These are phyloP conservation scores for Cerrena zonata DNA, from an alignment of 1,284 basidiomycete species.

Conservation along the genomic window DNA sequence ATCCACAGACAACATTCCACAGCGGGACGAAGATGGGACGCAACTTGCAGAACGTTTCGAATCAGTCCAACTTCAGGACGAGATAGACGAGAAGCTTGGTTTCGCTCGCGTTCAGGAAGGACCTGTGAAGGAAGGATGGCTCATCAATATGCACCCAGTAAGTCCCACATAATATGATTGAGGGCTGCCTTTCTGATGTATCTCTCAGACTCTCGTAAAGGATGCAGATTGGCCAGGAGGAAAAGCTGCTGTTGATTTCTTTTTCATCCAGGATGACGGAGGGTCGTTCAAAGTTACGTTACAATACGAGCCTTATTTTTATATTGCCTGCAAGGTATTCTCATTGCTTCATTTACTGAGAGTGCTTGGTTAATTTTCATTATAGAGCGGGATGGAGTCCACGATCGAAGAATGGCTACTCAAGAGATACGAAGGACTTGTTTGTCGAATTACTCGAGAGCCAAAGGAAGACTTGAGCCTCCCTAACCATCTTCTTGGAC, in stretches of 20 bases:
- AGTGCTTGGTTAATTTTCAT: constrained; percentile 3
- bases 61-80: constrained; percentile 68
- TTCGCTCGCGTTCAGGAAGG: constrained; percentile 79
- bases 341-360: constrained; percentile 19
- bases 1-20: constrained; percentile 37
- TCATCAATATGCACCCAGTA: constrained; percentile 98
- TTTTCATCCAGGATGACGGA: constrained; percentile 97
- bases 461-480: constrained; percentile 92
- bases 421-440: constrained; percentile 86
- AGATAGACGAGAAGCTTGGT: constrained; percentile 90
- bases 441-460: constrained; percentile 74
- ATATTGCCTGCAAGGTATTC: constrained; percentile 86
- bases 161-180: constrained; percentile 25
- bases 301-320: constrained; percentile 92
- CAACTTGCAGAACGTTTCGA: constrained; percentile 81
- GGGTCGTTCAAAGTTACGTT: constrained; percentile 93
- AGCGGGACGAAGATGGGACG: constrained; percentile 82
- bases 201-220: constrained; percentile 70
- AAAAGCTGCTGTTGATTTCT: constrained; percentile 89
- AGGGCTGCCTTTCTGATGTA: constrained; percentile 1
- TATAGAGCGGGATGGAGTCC: constrained; percentile 81
- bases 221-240: constrained; percentile 78
- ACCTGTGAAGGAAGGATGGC: constrained; percentile 76
- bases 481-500: constrained; percentile 94
- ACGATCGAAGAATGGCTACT: constrained; percentile 93